Conservation (phyloP, 2,329 filamentous ascomycete species). For the Aspergillus sp. region DNA sequence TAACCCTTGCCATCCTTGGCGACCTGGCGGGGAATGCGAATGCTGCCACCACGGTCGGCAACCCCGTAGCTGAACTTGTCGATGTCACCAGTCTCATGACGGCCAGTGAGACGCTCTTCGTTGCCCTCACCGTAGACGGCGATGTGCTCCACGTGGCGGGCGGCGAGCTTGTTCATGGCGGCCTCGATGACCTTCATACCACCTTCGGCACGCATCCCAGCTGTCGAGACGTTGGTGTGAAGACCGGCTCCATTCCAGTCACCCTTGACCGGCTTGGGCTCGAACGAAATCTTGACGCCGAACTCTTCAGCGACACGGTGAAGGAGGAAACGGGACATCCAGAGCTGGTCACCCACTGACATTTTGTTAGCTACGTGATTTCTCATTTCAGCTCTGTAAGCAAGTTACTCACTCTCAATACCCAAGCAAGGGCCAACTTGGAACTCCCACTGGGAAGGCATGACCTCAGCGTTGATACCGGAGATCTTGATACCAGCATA, state of each 20-base stretch:
- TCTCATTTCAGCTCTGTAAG: neutral
- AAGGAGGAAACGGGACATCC: constrained; percentile 83
- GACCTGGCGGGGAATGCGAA: constrained; percentile 80
- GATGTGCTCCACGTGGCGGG: constrained; percentile 74
- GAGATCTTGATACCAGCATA: constrained; percentile 89
- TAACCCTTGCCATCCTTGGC: constrained; percentile 88
- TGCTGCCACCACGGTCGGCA: constrained; percentile 89
- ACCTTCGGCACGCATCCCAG: constrained; percentile 79
- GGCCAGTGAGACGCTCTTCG: constrained; percentile 83
- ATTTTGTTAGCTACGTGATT: constrained; percentile 17
- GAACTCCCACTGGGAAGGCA: constrained; percentile 97
- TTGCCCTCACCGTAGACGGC: constrained; percentile 94
- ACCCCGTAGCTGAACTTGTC: constrained; percentile 91
- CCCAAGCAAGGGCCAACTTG: constrained; percentile 86
- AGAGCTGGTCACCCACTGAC: constrained; percentile 87
- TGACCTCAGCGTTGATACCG: constrained; percentile 97
- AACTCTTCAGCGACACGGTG: constrained; percentile 93
- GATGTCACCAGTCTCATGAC: constrained; percentile 88
- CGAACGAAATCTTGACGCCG: constrained; percentile 87
- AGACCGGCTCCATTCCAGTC: constrained; percentile 97
- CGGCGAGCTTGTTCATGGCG: constrained; percentile 73
- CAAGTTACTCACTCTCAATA: constrained; percentile 60
- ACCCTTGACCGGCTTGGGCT: constrained; percentile 90
- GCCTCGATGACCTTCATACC: constrained; percentile 94
- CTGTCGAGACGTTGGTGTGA: constrained; percentile 88